Percentiles rank a stretch among this genome's conserved stretches.
Evolutionary conservation across 2,329 filamentous ascomycete genomes (phyloP).

Genomic region (Xylogone sp.): DNA sequence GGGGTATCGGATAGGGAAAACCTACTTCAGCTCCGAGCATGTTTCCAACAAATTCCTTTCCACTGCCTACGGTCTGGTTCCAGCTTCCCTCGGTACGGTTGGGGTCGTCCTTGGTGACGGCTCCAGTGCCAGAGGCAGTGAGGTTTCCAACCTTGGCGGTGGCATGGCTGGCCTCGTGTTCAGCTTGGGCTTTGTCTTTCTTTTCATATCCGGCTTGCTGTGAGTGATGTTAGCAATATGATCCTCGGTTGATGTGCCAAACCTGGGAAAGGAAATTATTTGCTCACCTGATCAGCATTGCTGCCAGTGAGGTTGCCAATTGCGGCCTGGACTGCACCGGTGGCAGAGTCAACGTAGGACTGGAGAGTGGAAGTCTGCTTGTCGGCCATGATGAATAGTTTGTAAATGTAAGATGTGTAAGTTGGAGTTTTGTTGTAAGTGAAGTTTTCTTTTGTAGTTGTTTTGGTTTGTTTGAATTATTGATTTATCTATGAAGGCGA

Average conservation of each 20-base stretch:
- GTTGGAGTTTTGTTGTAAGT: background rate
- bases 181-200: slow-evolving; percentile 61
- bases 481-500: slow-evolving; percentile 2
- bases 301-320: slow-evolving; percentile 72
- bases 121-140: slow-evolving; percentile 66
- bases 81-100: slow-evolving; percentile 70
- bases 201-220: slow-evolving; percentile 35
- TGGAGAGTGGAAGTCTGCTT: slow-evolving; percentile 68
- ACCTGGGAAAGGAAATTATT: slow-evolving; percentile 10
- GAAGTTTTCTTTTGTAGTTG: slow-evolving; percentile 4
- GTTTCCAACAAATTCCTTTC: slow-evolving; percentile 77
- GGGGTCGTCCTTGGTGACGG: slow-evolving; percentile 66
- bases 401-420: background rate
- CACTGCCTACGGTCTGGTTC: slow-evolving; percentile 86
- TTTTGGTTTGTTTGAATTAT: background rate
- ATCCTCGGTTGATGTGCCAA: slow-evolving; percentile 3
- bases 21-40: slow-evolving; percentile 68
- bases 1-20: slow-evolving; percentile 3
- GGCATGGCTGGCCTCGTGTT: slow-evolving; percentile 72
- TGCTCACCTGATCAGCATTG: slow-evolving; percentile 57
- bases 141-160: slow-evolving; percentile 70
- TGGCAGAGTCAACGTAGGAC: slow-evolving; percentile 70
- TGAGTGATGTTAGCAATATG: slow-evolving; percentile 1
- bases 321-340: slow-evolving; percentile 67
- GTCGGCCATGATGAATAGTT: slow-evolving; percentile 41